Conservation (phyloP, 495 filamentous ascomycete genomes). For the Xylaria intraflava region DNA sequence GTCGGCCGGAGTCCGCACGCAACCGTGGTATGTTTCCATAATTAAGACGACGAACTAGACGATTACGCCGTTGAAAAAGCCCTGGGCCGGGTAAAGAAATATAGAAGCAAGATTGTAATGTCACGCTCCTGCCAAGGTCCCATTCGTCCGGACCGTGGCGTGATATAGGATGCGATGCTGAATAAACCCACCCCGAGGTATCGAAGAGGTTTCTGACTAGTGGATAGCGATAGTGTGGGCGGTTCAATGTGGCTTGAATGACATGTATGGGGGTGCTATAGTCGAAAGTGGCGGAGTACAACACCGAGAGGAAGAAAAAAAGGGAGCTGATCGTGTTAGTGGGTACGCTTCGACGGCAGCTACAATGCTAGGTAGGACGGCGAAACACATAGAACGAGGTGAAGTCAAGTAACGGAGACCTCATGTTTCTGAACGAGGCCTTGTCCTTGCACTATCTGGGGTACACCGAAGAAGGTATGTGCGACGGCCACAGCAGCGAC, state of each 20-base stretch:
- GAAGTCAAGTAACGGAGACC: neutral
- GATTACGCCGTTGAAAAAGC: too few species aligned
- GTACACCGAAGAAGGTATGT: neutral
- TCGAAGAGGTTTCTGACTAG: too few species aligned
- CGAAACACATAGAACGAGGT: too few species aligned
- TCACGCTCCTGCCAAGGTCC: too few species aligned
- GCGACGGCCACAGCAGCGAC: neutral
- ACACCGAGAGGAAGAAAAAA: neutral
- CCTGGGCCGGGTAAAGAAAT: too few species aligned
- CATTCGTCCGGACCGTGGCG: too few species aligned
- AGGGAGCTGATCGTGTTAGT: neutral
- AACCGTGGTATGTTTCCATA: conserved; percentile 96
- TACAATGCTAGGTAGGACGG: neutral
- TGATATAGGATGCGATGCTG: too few species aligned
- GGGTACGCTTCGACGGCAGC: neutral
- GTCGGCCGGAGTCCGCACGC: conserved; percentile 85
- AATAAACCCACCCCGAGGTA: too few species aligned
- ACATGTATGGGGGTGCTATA: neutral
- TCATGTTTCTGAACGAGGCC: neutral
- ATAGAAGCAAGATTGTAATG: too few species aligned
- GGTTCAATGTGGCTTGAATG: too few species aligned
- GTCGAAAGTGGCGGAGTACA: neutral
- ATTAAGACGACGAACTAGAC: conserved; percentile 16
- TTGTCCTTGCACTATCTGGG: neutral
- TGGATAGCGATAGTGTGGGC: neutral